Evolutionary conservation across 331 rosid species (phyloP), one percentile per base, ranked within the genome.

Genomic region (Acacia pycnantha): DNA sequence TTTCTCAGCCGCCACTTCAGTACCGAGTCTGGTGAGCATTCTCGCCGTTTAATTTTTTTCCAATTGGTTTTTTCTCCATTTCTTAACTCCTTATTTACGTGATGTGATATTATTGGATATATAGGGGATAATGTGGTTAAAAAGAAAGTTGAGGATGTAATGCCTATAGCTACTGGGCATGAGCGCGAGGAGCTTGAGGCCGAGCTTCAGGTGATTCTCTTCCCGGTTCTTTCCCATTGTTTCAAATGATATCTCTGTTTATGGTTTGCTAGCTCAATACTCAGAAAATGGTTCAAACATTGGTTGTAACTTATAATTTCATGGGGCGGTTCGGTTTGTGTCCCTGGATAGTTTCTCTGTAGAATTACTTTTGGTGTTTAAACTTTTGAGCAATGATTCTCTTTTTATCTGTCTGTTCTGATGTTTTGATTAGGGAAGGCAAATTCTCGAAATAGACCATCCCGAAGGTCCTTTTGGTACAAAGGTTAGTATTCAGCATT

Each of bases 131-230:
- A 78, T 54, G 68, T 87, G 46, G 15, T 89, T 54, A 92, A 84
- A 86, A 91, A 83, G 89, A 96, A 84, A 86, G 91, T 92, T 54
- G 98, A 93, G 86, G 97, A 93, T 82, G 87, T 93, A 58, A 46
- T 92, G 86, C 98, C 99, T 19, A 96, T 96, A 76, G 99, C 97
- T 8, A 96, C 99, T 7, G 98, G 98, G 14, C 97, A 93, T 82
- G 98, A 96, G 90, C 97, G 93, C 14, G 97, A 96, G 90, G 98
- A 96, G 94, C 88, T 91, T 82, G 94, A 87, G 62, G 98, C 99
- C 48, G 90, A 88, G 29, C 86, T 92, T 82, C 77, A 92, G 94
- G 99, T 95, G 31, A 29, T 15, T 0, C 27, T 44, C 27, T 11
- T 74, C 66, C n/a, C 6, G 13, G 21, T 35, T 22, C 1, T 22